Conservation (phyloP, 345 rosid species). For the Arabis hirsuta region DNA sequence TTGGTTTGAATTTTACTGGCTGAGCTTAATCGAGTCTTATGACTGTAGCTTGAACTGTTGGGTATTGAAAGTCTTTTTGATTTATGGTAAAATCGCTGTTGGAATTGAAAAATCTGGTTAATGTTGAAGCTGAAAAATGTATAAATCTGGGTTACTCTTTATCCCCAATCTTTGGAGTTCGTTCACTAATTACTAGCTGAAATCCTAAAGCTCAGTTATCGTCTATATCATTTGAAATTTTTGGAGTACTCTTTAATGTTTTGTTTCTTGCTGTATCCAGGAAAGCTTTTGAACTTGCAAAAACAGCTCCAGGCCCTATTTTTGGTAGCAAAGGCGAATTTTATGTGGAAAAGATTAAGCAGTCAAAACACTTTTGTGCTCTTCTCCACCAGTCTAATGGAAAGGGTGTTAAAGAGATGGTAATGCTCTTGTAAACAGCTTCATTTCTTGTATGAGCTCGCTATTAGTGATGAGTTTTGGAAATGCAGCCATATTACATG, state of each 20-base stretch:
- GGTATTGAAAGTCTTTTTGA: not conserved
- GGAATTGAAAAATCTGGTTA: not conserved
- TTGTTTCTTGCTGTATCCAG: conserved; percentile 46
- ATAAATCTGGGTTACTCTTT: too few relatives aligned
- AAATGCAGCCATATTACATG: conserved; percentile 1
- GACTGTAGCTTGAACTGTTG: conserved; percentile 20
- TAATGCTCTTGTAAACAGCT: conserved; percentile 29
- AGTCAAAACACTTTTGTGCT: conserved; percentile 63
- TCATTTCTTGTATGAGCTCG: conserved; percentile 15
- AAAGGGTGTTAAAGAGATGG: conserved; percentile 43
- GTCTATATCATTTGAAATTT: conserved; percentile 5
- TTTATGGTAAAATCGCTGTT: not conserved
- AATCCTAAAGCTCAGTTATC: not conserved
- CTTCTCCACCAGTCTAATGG: conserved; percentile 57
- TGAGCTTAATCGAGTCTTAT: conserved; percentile 3
- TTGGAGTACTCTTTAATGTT: conserved; percentile 22
- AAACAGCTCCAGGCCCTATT: conserved; percentile 58
- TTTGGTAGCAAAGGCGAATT: conserved; percentile 57
- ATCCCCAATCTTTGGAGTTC: too few relatives aligned
- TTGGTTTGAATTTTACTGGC: not conserved
- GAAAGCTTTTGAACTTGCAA: conserved; percentile 77
- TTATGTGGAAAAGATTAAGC: conserved; percentile 67
- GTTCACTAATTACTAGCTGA: too few relatives aligned
- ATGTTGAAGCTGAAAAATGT: not conserved
- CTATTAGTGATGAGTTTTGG: conserved; percentile 21